These are phyloP conservation scores for Trichomonas gallinae DNA, from an alignment of 208 protist genomes.

Conservation along the genomic window DNA sequence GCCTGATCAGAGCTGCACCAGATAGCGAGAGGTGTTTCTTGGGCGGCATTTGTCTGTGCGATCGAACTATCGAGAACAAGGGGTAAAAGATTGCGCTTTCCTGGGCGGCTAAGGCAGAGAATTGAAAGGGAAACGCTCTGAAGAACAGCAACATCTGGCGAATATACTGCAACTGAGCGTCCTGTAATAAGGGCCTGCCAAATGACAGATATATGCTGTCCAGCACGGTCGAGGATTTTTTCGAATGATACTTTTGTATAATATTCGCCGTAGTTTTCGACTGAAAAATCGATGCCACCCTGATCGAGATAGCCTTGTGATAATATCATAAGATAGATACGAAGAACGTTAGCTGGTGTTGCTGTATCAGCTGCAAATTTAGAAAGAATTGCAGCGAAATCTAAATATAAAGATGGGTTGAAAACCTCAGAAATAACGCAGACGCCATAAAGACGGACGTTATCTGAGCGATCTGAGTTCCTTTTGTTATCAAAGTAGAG, in stretches of 20 bases:
- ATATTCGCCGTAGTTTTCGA: background rate
- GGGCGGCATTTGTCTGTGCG: background rate
- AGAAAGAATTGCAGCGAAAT: background rate
- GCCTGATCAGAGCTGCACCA: background rate
- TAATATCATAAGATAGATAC: background rate
- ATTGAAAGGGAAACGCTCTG: background rate
- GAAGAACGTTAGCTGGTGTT: background rate
- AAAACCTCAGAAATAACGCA: background rate
- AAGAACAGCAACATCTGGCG: background rate
- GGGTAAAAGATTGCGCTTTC: background rate
- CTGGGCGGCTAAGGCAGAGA: background rate
- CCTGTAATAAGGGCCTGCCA: constrained; percentile 13
- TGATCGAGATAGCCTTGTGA: background rate
- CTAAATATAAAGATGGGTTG: background rate
- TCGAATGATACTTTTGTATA: background rate
- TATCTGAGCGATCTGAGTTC: background rate
- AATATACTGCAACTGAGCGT: background rate
- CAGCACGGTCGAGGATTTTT: background rate
- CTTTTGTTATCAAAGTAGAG: background rate
- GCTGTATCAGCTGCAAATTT: background rate
- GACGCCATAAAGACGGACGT: background rate
- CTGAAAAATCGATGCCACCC: background rate
- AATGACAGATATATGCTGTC: background rate
- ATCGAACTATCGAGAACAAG: background rate
- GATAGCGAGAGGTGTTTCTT: background rate